A percentile compares a stretch with the other conserved stretches of the same genome.
phyloP scores from a whole-genome alignment of 306 rosid genomes.

The Vigna trinervia region DNA sequence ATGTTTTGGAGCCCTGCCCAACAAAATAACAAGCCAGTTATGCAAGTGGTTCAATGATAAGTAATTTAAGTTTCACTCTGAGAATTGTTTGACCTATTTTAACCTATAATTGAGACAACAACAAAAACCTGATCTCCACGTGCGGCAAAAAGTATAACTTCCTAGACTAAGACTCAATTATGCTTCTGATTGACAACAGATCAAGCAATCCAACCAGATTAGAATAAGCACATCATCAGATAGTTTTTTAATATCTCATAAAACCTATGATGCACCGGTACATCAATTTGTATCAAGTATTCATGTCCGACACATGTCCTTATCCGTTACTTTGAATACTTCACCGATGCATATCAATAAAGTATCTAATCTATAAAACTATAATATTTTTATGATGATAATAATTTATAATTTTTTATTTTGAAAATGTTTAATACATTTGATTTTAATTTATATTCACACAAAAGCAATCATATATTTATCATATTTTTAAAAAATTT shows the following conservation, averaged over 20 bases:
- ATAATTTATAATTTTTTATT: no score
- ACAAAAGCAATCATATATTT: no score
- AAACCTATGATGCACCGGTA: no score
- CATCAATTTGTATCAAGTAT: no score
- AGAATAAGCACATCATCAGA: background rate
- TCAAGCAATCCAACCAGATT: slow-evolving; percentile 22
- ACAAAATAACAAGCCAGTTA: slow-evolving; percentile 29
- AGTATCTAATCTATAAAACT: no score
- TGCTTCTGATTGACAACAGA: background rate
- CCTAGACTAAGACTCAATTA: background rate
- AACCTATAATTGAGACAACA: background rate
- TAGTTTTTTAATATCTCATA: background rate
- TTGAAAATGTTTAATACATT: no score
- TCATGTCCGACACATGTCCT: no score
- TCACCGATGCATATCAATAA: no score
- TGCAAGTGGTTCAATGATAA: background rate
- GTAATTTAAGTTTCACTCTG: slow-evolving; percentile 9
- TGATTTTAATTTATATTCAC: no score
- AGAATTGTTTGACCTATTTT: background rate
- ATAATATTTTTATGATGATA: no score
- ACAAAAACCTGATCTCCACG: background rate
- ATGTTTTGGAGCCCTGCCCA: background rate
- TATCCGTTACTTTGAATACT: no score
- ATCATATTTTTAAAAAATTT: no score
- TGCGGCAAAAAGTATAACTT: background rate